A percentile compares a stretch with the other conserved stretches of the same genome.
Conservation (phyloP, 1,139 yeast species). For the Petasospora fabianii region DNA sequence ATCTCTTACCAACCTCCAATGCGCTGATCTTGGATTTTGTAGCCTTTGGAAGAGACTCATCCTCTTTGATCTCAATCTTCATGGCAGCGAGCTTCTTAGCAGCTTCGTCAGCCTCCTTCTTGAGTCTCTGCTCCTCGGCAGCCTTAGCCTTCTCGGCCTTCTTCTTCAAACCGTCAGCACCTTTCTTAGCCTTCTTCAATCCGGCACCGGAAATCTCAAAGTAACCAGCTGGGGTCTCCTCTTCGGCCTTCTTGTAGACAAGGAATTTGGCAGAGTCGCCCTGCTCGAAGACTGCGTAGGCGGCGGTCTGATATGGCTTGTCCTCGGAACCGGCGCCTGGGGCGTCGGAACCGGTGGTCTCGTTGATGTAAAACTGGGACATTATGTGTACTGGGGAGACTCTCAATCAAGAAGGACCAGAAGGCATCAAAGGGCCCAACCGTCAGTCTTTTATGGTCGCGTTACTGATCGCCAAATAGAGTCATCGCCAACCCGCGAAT, state of each 20-base stretch:
- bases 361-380: slow-evolving; percentile 56
- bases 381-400: slow-evolving; percentile 1
- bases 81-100: slow-evolving; percentile 74
- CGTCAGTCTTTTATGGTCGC: background rate
- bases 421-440: too few relatives aligned
- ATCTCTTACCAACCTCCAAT: slow-evolving; percentile 55
- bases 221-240: slow-evolving; percentile 56
- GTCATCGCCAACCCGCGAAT: background rate
- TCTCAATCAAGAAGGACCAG: background rate
- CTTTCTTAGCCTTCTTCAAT: slow-evolving; percentile 93
- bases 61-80: slow-evolving; percentile 73
- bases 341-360: slow-evolving; percentile 63
- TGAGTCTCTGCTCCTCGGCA: slow-evolving; percentile 56
- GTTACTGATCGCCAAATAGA: background rate
- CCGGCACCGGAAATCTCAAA: slow-evolving; percentile 89
- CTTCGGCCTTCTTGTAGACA: slow-evolving; percentile 67
- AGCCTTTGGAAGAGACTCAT: slow-evolving; percentile 68
- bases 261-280: slow-evolving; percentile 63
- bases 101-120: slow-evolving; percentile 60
- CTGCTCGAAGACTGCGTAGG: slow-evolving; percentile 66
- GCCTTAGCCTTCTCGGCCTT: slow-evolving; percentile 80
- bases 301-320: slow-evolving; percentile 75
- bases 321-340: slow-evolving; percentile 58
- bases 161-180: slow-evolving; percentile 87
- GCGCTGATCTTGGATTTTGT: slow-evolving; percentile 55